Evolutionary conservation across 805 yeast species (phyloP).

Genomic region (Candida ipomoeae): DNA sequence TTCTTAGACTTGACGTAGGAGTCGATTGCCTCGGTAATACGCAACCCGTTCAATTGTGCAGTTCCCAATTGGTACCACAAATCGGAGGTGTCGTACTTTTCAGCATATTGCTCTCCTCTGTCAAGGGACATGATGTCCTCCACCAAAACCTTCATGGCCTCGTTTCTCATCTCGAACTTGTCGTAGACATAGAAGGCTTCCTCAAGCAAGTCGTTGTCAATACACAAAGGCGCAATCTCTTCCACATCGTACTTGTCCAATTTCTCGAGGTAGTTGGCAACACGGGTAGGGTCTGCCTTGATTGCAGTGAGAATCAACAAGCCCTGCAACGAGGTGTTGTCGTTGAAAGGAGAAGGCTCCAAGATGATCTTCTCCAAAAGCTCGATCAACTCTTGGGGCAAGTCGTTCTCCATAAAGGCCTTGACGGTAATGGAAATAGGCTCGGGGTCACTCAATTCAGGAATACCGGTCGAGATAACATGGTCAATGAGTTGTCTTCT

Average conservation of each 20-base stretch:
- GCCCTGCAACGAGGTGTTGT: slow-evolving; percentile 93
- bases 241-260: slow-evolving; percentile 87
- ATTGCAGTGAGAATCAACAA: slow-evolving; percentile 89
- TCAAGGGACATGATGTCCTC: slow-evolving; percentile 93
- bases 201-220: slow-evolving; percentile 82
- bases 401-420: slow-evolving; percentile 92
- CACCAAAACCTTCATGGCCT: slow-evolving; percentile 86
- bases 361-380: slow-evolving; percentile 91
- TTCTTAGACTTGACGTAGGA: slow-evolving; percentile 91
- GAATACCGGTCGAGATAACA: slow-evolving; percentile 93
- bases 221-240: slow-evolving; percentile 89
- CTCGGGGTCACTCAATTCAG: slow-evolving; percentile 88
- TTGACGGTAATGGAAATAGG: slow-evolving; percentile 91
- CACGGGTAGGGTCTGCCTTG: slow-evolving; percentile 88
- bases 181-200: slow-evolving; percentile 93
- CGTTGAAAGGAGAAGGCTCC: slow-evolving; percentile 96
- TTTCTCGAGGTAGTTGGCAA: slow-evolving; percentile 77
- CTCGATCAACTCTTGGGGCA: slow-evolving; percentile 91
- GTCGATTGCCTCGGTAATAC: slow-evolving; percentile 86
- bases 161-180: slow-evolving; percentile 68
- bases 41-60: slow-evolving; percentile 91
- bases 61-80: slow-evolving; percentile 94
- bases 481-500: slow-evolving; percentile 92
- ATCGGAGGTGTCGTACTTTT: slow-evolving; percentile 77
- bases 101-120: slow-evolving; percentile 91